A percentile compares a stretch with the other conserved stretches of the same genome.
These are phyloP conservation scores for Microcera coccophila DNA, from an alignment of 2,329 filamentous ascomycete genomes.

Conservation along the genomic window DNA sequence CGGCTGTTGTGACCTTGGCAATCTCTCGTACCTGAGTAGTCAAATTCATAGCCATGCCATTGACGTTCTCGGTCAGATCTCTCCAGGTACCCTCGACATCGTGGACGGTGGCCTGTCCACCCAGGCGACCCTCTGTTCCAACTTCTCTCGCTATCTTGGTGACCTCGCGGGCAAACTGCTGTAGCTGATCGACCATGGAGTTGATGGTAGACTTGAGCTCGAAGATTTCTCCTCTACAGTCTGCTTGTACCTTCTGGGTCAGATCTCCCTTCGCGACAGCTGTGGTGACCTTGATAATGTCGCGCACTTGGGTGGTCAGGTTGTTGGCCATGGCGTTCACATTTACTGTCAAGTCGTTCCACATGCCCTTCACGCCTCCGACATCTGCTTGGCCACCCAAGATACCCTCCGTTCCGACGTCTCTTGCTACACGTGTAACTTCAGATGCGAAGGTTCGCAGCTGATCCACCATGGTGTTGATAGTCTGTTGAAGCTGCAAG, in stretches of 20 bases:
- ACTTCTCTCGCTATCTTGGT: constrained; percentile 95
- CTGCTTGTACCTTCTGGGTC: constrained; percentile 93
- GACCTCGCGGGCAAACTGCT: constrained; percentile 95
- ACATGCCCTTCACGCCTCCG: constrained; percentile 81
- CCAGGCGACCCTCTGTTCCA: constrained; percentile 89
- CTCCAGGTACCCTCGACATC: constrained; percentile 98
- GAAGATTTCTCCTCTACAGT: constrained; percentile 85
- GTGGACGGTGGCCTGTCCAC: constrained; percentile 91
- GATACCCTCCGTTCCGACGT: constrained; percentile 81
- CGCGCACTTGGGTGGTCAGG: constrained; percentile 82
- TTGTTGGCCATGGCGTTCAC: constrained; percentile 88
- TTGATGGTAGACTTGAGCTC: constrained; percentile 98
- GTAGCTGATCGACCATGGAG: constrained; percentile 96
- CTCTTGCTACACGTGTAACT: constrained; percentile 76
- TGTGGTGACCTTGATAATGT: constrained; percentile 81
- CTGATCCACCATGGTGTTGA: constrained; percentile 88
- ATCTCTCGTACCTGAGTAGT: constrained; percentile 98
- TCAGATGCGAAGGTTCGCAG: constrained; percentile 78
- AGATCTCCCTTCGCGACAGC: constrained; percentile 79
- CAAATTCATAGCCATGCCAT: constrained; percentile 97
- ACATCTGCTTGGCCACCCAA: constrained; percentile 80
- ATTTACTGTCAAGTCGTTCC: constrained; percentile 82
- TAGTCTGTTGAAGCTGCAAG: constrained; percentile 76
- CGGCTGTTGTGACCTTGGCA: constrained; percentile 91
- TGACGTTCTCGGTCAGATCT: constrained; percentile 91